A percentile compares a stretch with the other conserved stretches of the same genome.
phyloP scores from a whole-genome alignment of 352 stramenopile genomes.

The Phytophthora pini region DNA sequence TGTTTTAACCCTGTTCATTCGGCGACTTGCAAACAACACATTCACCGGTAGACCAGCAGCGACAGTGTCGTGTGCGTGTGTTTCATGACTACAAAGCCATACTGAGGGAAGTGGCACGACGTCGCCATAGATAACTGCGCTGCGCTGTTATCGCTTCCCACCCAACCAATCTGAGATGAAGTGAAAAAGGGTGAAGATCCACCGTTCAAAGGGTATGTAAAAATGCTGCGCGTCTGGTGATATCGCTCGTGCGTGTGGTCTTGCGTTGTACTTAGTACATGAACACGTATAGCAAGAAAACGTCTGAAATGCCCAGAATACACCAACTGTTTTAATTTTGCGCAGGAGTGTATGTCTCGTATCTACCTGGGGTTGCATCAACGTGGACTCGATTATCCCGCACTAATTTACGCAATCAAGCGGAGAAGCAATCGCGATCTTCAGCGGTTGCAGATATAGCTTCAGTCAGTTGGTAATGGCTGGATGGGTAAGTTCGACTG shows the following conservation, averaged over 20 bases:
- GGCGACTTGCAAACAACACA: neutral
- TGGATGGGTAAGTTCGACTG: conserved; percentile 1
- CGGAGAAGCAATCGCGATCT: conserved; percentile 6
- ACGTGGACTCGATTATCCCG: neutral
- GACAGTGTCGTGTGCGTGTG: neutral
- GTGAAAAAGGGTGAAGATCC: neutral
- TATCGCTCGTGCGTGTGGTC: too few relatives aligned
- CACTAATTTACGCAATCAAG: neutral
- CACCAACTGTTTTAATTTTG: too few relatives aligned
- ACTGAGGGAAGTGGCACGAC: neutral
- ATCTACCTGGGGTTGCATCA: conserved; percentile 3
- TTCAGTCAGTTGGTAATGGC: conserved; percentile 2
- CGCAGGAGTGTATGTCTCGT: neutral
- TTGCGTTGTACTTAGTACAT: too few relatives aligned
- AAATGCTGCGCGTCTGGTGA: too few relatives aligned
- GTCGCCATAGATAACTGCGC: neutral
- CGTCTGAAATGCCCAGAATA: too few relatives aligned
- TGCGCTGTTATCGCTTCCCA: neutral
- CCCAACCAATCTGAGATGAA: neutral
- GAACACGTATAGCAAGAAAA: too few relatives aligned
- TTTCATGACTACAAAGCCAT: neutral
- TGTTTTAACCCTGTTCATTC: neutral
- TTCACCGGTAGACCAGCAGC: neutral
- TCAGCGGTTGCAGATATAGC: conserved; percentile 1
- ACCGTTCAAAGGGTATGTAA: too few relatives aligned